phyloP scores from a whole-genome alignment of 2,329 filamentous ascomycete genomes.

The Chrysoporthe cubensis region DNA sequence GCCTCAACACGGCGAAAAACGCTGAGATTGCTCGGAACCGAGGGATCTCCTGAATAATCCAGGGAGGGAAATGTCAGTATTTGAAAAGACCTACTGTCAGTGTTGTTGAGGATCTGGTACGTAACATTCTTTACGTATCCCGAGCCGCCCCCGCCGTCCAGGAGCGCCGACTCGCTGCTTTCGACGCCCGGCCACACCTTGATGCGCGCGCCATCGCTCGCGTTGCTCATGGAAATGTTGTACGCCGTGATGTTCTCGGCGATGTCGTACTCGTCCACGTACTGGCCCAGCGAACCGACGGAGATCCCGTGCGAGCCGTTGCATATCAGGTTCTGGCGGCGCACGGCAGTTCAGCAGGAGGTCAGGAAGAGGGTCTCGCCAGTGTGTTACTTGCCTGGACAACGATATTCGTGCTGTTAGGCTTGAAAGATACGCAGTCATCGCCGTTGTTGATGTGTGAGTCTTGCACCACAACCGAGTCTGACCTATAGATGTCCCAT shows the following conservation, averaged over 20 bases:
- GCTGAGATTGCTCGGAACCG: neutral
- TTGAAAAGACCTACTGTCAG: slow-evolving; percentile 54
- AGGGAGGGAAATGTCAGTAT: neutral
- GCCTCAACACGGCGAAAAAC: neutral
- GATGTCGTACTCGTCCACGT: slow-evolving; percentile 59
- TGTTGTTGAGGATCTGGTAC: slow-evolving; percentile 60
- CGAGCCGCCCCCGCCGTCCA: slow-evolving; percentile 23
- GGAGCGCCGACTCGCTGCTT: slow-evolving; percentile 14
- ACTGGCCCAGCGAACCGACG: slow-evolving; percentile 65
- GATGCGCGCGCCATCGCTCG: slow-evolving; percentile 62
- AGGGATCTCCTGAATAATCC: neutral
- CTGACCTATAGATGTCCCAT: slow-evolving; percentile 48
- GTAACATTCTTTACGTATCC: slow-evolving; percentile 41
- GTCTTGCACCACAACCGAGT: slow-evolving; percentile 59
- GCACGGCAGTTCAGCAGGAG: neutral
- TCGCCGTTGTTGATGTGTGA: slow-evolving; percentile 61
- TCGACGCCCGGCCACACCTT: slow-evolving; percentile 55
- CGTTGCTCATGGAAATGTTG: slow-evolving; percentile 52
- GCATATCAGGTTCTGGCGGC: slow-evolving; percentile 61
- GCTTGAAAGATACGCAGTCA: slow-evolving; percentile 67
- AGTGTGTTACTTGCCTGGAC: slow-evolving; percentile 59
- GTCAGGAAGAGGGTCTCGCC: too few relatives aligned
- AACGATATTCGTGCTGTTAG: slow-evolving; percentile 63
- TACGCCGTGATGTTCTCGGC: slow-evolving; percentile 61
- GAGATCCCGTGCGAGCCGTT: slow-evolving; percentile 66